Percentiles rank a stretch among this genome's conserved stretches.
phyloP scores from a whole-genome alignment of 495 filamentous ascomycete species.

The Penicillium crystallinum region DNA sequence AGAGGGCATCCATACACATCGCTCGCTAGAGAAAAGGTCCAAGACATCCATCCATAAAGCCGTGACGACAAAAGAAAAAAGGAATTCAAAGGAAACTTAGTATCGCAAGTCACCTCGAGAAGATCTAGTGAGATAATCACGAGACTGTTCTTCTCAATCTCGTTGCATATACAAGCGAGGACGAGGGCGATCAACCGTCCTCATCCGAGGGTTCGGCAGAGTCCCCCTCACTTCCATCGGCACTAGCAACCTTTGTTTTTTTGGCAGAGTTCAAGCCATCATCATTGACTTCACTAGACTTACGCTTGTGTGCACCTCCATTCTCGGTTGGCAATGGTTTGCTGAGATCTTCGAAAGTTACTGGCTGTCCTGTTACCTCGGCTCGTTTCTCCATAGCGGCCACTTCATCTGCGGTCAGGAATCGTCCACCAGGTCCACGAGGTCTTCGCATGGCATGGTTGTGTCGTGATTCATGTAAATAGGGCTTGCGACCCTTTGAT shows the following conservation, averaged over 20 bases:
- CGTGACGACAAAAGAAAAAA: conserved; percentile 26
- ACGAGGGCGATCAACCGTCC: conserved; percentile 32
- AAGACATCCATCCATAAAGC: conserved; percentile 36
- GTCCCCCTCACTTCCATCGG: conserved; percentile 46
- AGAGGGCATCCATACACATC: conserved; percentile 31
- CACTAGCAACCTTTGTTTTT: conserved; percentile 45
- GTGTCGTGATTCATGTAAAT: conserved; percentile 96
- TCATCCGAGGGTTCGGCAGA: conserved; percentile 46
- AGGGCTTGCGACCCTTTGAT: conserved; percentile 93
- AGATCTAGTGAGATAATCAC: background rate
- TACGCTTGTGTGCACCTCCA: conserved; percentile 43
- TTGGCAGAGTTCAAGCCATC: conserved; percentile 37
- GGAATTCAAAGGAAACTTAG: conserved; percentile 8
- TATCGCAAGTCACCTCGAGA: background rate
- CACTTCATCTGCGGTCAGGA: conserved; percentile 97
- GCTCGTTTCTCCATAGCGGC: conserved; percentile 70
- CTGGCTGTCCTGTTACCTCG: conserved; percentile 24
- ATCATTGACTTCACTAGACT: conserved; percentile 45
- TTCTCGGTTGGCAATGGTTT: conserved; percentile 25
- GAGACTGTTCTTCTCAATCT: background rate
- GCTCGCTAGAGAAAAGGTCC: conserved; percentile 36
- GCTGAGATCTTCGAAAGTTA: conserved; percentile 25
- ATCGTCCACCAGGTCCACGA: conserved; percentile 91
- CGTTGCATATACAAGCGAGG: background rate
- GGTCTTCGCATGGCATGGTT: conserved; percentile 98